Base-by-base conservation (phyloP, 1,284 basidiomycete species). In the Trichosporon sp. region DNA sequence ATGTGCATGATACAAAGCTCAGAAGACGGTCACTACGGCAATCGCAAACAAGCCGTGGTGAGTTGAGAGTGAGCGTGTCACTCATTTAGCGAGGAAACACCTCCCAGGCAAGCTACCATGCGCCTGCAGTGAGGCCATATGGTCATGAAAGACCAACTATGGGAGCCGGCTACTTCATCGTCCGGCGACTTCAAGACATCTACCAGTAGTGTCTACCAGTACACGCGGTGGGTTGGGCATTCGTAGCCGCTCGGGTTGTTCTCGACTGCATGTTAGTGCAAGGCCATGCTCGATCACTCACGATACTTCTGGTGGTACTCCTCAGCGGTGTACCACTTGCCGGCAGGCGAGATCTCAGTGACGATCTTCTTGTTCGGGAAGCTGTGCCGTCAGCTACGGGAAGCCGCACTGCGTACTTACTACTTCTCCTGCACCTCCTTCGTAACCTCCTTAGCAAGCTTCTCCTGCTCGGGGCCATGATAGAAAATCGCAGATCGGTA, bases 401-500 rank as follows among this genome's bases (percentile, higher is more conserved):
- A n/a, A n/a, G 6, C 33, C 31, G 13, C 9, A 7, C 21, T 3
- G n/a, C 1, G 11, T 19, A 73, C 78, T 64, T 77, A 84, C 78
- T 95, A 87, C 79, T 90, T 90, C 66, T 86, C 86, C 80, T 96
- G 90, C 1, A 97, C 87, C 75, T 95, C 90, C 25, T 85, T 85
- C 0, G 91, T 95, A 2, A 98, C 88, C 52, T 87, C 85, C 72
- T 87, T 84, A 1, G 93, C 95, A 57, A 87, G 86, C 56, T 84
- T 78, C 56, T 84, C 83, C 80, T 99, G 95, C 73, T 91, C 89
- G 0, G 86, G 83, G 1, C 86, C 85, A 73, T 91, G 83, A 44
- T 87, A 89, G 81, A 94, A 98, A 77, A 99, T 95, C 23, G 87
- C 92, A 2, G 92, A 94, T 60, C 95, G 90, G 81, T 98, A 98